Evolutionary conservation across 2,329 filamentous ascomycete species (phyloP), one percentile per base, ranked within the genome.

Genomic region (Pseudogymnoascus sp.): DNA sequence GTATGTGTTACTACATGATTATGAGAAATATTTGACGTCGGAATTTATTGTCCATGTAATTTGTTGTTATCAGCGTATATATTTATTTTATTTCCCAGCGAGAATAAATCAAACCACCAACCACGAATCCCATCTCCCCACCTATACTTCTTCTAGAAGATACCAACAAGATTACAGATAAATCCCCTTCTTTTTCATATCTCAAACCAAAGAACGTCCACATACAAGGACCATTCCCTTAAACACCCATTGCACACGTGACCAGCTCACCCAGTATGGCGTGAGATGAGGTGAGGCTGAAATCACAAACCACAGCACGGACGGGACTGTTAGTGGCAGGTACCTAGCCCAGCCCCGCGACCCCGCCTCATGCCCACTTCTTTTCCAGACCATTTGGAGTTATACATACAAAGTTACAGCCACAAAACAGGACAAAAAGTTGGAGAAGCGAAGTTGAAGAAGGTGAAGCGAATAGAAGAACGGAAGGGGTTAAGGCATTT

Each of bases 241-340:
- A 31, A 11, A 56, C 11, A 8, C 13, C 10, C 2, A n/a, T 1
- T 19, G 26, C 10, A 2, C 50, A 56, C 50, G 50, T 56, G 50
- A 56, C 16, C 29, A 56, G 13, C 26, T n/a, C 50, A 56, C 50
- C 50, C 13, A 56, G 33, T 56, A 56, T 33, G 50, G n/a, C 50
- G 50, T 56, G 29, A 56, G 50, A 19, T 56, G 50, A 56, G 50
- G 50, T 56, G 50, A 56, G 50, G 50, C 50, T 56, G 50, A 56
- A 56, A 13, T 33, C 47, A 56, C 8, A 2, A 33, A 33, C 50
- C 29, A 10, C n/a, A 33, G 50, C 50, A 56, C 50, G 29, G 50
- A 56, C 50, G 29, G 50, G 50, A 56, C 50, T 14, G 16, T 33
- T 56, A 56, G 50, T 56, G 50, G 50, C 50, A 56, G 50, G 50